Base-by-base conservation (phyloP, 192 early-diverging fungal species). In the Coemansia sp. region DNA sequence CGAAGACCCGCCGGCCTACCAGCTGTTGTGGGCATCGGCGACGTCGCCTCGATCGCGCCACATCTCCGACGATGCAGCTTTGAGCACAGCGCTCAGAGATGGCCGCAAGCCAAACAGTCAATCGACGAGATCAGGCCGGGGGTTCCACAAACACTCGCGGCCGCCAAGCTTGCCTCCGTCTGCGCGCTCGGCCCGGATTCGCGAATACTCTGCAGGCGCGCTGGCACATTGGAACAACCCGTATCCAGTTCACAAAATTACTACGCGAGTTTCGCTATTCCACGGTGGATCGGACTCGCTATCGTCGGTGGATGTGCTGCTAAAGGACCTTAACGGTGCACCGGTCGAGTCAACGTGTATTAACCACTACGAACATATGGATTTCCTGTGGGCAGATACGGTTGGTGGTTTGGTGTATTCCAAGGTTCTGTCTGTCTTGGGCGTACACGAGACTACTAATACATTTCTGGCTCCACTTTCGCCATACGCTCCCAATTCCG, bases 251-350 rank as follows among this genome's bases (percentile, higher is more conserved):
- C 60, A 65, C 35, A 66, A 89, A 38, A 95, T 97, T 53, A 75
- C 75, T 37, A 93, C 93, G 7, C 92, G 88, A 0, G 88, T 97
- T n/a, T 92, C 92, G 5, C 72, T 97, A 49, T 97, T 97, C 76
- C 91, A 96, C 62, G 95, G 95, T 39, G 89, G 91, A 8, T 83
- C 86, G 12, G 94, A 97, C 62, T 90, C 90, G 2, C 79, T 97
- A 12, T 90, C 93, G 0, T 87, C 93, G 37, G 87, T 92, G 29
- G 58, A 86, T 6, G 73, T 78, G 15, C 73, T 91, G 15, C 38
- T 85, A 3, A 83, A 88, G 41, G 84, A 87, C 17, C 52, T 89
- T 8, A 15, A 58, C 17, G 56, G 48, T n/a, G 60, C 54, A 2
- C 69, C 66, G 8, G 84, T 75, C 3, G 88, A 86, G 45, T 72